These are phyloP conservation scores for Talaromyces funiculosus DNA, from an alignment of 2,329 filamentous ascomycete species.

Conservation along the genomic window DNA sequence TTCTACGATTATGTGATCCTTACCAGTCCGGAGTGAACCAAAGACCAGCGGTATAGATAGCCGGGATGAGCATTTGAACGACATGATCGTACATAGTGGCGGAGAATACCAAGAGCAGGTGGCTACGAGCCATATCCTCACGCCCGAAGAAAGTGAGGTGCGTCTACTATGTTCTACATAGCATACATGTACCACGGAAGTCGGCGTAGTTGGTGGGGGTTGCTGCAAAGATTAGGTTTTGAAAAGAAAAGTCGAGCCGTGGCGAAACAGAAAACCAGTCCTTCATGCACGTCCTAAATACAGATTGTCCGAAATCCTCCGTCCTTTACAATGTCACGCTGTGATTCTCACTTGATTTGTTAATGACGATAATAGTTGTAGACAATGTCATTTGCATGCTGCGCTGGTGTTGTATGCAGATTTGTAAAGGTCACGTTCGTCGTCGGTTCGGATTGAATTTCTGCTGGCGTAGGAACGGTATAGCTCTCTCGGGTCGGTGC, in stretches of 20 bases:
- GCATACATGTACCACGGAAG: neutral
- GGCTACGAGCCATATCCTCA: neutral
- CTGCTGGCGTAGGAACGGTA: neutral
- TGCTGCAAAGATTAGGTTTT: neutral
- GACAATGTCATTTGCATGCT: neutral
- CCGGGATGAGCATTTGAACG: neutral
- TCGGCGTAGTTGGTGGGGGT: neutral
- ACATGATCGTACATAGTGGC: neutral
- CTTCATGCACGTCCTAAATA: neutral
- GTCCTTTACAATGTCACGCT: neutral
- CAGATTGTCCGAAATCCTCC: neutral
- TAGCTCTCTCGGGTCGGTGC: neutral
- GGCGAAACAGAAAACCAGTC: neutral
- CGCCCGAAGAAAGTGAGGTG: neutral
- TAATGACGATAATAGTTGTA: too few relatives aligned
- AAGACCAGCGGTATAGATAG: neutral
- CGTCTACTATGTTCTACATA: too few relatives aligned
- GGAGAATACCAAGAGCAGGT: neutral
- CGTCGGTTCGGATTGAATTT: too few relatives aligned
- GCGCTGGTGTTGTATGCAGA: neutral
- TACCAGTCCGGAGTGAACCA: too few relatives aligned
- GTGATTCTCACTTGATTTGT: too few relatives aligned
- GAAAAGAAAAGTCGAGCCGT: neutral
- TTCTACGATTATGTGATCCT: too few relatives aligned
- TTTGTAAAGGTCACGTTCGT: too few relatives aligned